phyloP scores from a whole-genome alignment of 2,329 filamentous ascomycete species.

The Cladosporium sp. region DNA sequence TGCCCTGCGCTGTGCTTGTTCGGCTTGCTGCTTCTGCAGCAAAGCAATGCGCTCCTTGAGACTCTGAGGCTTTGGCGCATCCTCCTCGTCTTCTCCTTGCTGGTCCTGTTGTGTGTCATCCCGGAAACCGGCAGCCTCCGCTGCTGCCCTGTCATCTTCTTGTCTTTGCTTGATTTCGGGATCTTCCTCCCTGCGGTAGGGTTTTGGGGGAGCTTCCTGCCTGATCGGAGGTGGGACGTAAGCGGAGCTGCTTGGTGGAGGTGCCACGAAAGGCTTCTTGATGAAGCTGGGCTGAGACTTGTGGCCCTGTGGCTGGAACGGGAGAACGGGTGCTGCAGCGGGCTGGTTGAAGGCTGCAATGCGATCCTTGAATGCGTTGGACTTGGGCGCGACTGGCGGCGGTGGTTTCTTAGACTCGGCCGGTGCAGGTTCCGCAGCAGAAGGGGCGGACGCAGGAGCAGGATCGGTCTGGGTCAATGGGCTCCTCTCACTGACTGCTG shows the following conservation, averaged over 20 bases:
- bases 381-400: slow-evolving; percentile 65
- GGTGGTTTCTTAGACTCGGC: slow-evolving; percentile 58
- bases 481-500: slow-evolving; percentile 24
- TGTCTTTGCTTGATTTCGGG: slow-evolving; percentile 63
- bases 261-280: slow-evolving; percentile 95
- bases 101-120: slow-evolving; percentile 42
- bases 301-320: slow-evolving; percentile 75
- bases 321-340: slow-evolving; percentile 79
- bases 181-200: slow-evolving; percentile 87
- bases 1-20: slow-evolving; percentile 80
- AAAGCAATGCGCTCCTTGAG: slow-evolving; percentile 94
- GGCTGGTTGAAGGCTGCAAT: slow-evolving; percentile 97
- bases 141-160: slow-evolving; percentile 64
- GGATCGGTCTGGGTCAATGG: slow-evolving; percentile 27
- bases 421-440: slow-evolving; percentile 40
- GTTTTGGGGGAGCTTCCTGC: slow-evolving; percentile 63
- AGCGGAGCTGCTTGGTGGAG: slow-evolving; percentile 87
- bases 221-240: slow-evolving; percentile 79
- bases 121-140: slow-evolving; percentile 65
- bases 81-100: slow-evolving; percentile 62
- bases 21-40: slow-evolving; percentile 88
- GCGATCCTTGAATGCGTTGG: slow-evolving; percentile 87
- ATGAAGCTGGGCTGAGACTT: slow-evolving; percentile 62
- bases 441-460: slow-evolving; percentile 38
- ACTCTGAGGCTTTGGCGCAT: slow-evolving; percentile 87